phyloP scores from a whole-genome alignment of 768 basidiomycete species.

The Mycena indigotica region DNA sequence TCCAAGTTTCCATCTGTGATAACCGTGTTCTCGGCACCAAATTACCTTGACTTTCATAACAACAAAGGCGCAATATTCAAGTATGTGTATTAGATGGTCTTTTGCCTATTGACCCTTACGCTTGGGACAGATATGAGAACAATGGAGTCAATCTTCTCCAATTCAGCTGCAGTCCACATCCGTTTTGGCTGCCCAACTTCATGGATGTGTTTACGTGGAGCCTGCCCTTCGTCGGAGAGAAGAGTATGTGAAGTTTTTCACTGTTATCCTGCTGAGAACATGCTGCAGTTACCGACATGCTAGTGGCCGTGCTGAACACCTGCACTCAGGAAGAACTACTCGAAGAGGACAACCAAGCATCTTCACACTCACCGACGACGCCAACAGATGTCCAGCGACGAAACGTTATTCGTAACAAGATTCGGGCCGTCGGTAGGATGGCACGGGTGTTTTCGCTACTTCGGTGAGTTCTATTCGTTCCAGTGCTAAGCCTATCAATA shows the following conservation, averaged over 20 bases:
- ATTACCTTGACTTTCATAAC: conserved; percentile 97
- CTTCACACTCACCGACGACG: conserved; percentile 32
- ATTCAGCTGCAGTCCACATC: conserved; percentile 94
- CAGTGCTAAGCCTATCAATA: not conserved
- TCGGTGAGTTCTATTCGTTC: conserved; percentile 55
- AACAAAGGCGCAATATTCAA: conserved; percentile 89
- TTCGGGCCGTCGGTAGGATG: conserved; percentile 96
- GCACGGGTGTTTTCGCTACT: conserved; percentile 95
- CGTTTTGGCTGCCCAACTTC: conserved; percentile 98
- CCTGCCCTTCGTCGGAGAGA: conserved; percentile 96
- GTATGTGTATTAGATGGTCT: conserved; percentile 68
- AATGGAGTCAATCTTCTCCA: conserved; percentile 99
- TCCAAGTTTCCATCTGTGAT: conserved; percentile 99
- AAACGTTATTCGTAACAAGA: conserved; percentile 96
- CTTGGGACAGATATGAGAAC: conserved; percentile 61
- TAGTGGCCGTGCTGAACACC: conserved; percentile 93
- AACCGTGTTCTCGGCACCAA: conserved; percentile 98
- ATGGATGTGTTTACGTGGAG: conserved; percentile 99
- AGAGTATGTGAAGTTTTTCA: conserved; percentile 59
- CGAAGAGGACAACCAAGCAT: conserved; percentile 66
- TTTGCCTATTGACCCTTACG: not conserved
- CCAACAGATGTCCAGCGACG: conserved; percentile 66
- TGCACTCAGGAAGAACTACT: conserved; percentile 96
- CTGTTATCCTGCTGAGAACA: not conserved
- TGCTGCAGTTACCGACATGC: conserved; percentile 90